Evolutionary conservation across 2,329 filamentous ascomycete genomes (phyloP).

Genomic region (Ascochyta pisi): DNA sequence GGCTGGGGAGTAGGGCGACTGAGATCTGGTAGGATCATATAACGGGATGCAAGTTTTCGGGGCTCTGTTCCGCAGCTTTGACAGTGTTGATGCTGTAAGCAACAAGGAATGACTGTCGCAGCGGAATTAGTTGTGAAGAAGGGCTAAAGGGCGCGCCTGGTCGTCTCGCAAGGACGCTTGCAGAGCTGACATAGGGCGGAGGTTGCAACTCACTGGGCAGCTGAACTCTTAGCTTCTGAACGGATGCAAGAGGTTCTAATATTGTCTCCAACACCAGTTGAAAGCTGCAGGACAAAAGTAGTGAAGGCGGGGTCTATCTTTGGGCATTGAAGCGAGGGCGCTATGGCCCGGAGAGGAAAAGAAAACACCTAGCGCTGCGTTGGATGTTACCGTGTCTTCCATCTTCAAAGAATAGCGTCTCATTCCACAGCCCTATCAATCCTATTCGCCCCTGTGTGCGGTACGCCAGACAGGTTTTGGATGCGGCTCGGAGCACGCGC

Average conservation of each 20-base stretch:
- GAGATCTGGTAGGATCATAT: not conserved
- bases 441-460: constrained; percentile 9
- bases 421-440: constrained; percentile 11
- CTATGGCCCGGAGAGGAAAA: constrained; percentile 14
- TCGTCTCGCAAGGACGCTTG: not conserved
- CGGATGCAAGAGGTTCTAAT: not conserved
- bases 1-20: not conserved
- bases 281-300: constrained; percentile 3
- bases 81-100: constrained; percentile 19
- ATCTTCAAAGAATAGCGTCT: constrained; percentile 8
- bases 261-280: not conserved
- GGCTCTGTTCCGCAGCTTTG: constrained; percentile 15
- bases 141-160: constrained; percentile 12
- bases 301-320: constrained; percentile 12
- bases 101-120: constrained; percentile 16
- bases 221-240: constrained; percentile 13
- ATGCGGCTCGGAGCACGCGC: constrained; percentile 10
- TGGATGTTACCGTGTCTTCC: constrained; percentile 14
- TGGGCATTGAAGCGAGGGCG: constrained; percentile 16
- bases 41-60: not conserved
- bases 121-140: constrained; percentile 19
- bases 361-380: constrained; percentile 3
- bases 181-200: constrained; percentile 5
- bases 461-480: constrained; percentile 8
- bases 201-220: constrained; percentile 5